These are phyloP conservation scores for Fagus sylvatica DNA, from an alignment of 306 rosid species.

Conservation along the genomic window DNA sequence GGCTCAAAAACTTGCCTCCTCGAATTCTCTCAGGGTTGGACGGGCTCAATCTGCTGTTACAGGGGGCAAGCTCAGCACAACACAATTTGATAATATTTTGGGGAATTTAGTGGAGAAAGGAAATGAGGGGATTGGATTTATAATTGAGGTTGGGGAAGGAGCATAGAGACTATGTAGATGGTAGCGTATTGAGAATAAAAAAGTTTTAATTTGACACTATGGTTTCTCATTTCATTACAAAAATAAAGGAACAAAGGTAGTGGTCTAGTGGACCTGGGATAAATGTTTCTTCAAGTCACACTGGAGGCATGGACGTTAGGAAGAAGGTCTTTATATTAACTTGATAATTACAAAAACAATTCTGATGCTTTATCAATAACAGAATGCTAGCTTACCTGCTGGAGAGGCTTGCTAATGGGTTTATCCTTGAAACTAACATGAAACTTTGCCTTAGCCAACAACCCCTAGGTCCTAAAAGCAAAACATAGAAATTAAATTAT, in stretches of 20 bases:
- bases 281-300: not conserved
- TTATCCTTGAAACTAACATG: conserved; percentile 82
- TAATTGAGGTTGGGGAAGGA: not conserved
- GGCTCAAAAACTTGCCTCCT: conserved; percentile 80
- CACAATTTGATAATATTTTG: not conserved
- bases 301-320: not conserved
- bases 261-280: not conserved
- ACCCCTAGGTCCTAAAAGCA: conserved; percentile 49
- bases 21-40: conserved; percentile 6
- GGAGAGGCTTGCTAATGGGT: conserved; percentile 69
- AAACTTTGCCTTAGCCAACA: conserved; percentile 89
- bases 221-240: not conserved
- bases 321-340: not conserved
- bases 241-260: not conserved
- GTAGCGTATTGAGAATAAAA: not conserved
- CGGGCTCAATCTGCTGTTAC: not conserved
- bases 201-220: not conserved
- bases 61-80: not conserved
- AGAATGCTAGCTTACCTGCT: conserved; percentile 52
- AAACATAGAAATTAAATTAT: conserved; percentile 10
- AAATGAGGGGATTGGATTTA: not conserved
- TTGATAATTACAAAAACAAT: not conserved
- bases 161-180: not conserved
- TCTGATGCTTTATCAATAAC: conserved; percentile 4
- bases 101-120: not conserved